Evolutionary conservation across 805 yeast species (phyloP), one percentile per base, ranked within the genome.

Genomic region (Kazachstania taianensis): DNA sequence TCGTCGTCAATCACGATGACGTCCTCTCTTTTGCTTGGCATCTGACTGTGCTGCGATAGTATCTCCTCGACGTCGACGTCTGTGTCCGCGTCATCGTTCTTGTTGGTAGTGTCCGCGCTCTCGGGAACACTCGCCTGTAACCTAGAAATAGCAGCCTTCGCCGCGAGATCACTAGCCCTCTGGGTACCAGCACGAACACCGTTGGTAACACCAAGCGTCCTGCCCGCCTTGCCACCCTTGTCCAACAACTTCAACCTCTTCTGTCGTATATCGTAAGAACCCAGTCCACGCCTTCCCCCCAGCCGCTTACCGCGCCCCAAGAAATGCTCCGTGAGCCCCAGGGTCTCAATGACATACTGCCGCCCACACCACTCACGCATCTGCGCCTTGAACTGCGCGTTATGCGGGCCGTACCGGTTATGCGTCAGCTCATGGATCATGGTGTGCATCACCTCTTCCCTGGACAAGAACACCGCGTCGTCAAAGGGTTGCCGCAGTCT

Each of bases 381-480:
- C 34, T 69, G 67, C 34, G 62, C 61, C 52, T 83, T 83, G 52
- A 89, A 89, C 40, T 59, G 60, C 2, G 61, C 70, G 61, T 89
- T 80, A 52, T 89, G 97, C 0, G 94, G 81, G 0, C 96, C 95
- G 49, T 63, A 63, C 15, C 66, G 53, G 53, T 85, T 87, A 54
- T 89, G 97, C 2, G 84, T 72, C 28, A 89, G 64, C 54, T 89
- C 97, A 57, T 89, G 97, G 5, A 89, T 62, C 75, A 86, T 72
- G 0, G 95, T 85, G 1, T 86, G 94, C 18, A 87, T 52, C 2
- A 87, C 59, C 34, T 75, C 76, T 3, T 75, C 67, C 57, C 78
- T 61, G 1, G 86, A 78, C 14, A 76, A 53, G 53, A 87, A 86
- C 38, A 51, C 48, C 22, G 48, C 46, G 18, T 66, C 67, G 45